Conservation (phyloP, 176 grass and related monocot genomes). For the Microstegium vimineum region DNA sequence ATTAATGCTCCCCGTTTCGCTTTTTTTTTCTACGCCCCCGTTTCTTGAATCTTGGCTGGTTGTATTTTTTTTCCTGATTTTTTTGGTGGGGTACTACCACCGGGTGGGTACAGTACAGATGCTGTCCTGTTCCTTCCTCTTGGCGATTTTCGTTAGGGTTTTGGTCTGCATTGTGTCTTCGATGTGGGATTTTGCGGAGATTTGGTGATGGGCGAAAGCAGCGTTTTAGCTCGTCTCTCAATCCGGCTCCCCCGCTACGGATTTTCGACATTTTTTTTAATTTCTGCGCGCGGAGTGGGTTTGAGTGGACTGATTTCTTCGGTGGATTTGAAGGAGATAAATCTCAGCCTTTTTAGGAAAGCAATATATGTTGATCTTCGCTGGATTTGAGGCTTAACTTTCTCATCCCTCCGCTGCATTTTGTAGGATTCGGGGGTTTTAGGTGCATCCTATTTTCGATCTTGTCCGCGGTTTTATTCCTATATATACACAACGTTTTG, state of each 20-base stretch:
- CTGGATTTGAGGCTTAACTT: not conserved
- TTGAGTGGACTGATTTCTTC: constrained; percentile 31
- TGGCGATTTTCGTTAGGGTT: constrained; percentile 29
- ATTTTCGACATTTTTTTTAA: not conserved
- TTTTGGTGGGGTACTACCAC: not conserved
- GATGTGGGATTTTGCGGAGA: constrained; percentile 32
- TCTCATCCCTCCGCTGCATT: not conserved
- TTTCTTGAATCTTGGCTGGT: constrained; percentile 20
- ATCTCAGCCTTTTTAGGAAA: not conserved
- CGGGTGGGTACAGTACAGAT: not conserved
- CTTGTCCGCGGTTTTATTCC: not conserved
- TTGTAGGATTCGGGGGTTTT: constrained; percentile 12
- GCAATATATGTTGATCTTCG: not conserved
- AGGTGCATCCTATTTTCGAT: not conserved
- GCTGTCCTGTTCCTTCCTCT: constrained; percentile 25
- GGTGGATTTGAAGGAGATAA: not conserved
- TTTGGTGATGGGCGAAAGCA: not conserved
- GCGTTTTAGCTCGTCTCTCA: not conserved
- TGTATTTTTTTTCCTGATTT: not conserved
- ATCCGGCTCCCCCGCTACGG: not conserved
- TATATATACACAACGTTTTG: not conserved
- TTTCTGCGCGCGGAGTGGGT: not conserved
- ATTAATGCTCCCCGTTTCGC: constrained; percentile 40
- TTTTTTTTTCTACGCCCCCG: not conserved
- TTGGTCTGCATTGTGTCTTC: constrained; percentile 1